Conservation (phyloP, 1,284 basidiomycete species). For the Meripilus lineatus region DNA sequence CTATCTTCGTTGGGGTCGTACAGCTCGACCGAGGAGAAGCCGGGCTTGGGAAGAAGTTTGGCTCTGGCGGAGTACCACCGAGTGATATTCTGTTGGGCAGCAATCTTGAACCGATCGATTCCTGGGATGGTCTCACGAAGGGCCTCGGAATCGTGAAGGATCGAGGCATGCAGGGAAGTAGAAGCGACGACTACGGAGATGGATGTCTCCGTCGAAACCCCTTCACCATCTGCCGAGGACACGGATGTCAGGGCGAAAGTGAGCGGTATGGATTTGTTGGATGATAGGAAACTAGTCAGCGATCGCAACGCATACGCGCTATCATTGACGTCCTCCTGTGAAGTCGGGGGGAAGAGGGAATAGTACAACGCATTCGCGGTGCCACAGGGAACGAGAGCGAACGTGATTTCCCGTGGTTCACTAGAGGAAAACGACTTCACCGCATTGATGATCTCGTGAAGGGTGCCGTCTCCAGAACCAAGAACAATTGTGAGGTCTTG, state of each 20-base stretch:
- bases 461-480: conserved; percentile 87
- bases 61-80: conserved; percentile 70
- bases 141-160: conserved; percentile 77
- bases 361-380: conserved; percentile 94
- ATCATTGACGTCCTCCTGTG: conserved; percentile 11
- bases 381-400: conserved; percentile 73
- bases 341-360: conserved; percentile 47
- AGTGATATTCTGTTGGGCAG: conserved; percentile 70
- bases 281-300: conserved; percentile 50
- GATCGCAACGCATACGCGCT: neutral
- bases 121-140: conserved; percentile 69
- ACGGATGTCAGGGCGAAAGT: conserved; percentile 48
- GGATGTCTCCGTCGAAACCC: conserved; percentile 18
- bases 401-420: conserved; percentile 28
- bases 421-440: too few relatives aligned
- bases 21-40: conserved; percentile 41
- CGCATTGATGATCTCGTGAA: conserved; percentile 78
- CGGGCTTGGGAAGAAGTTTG: conserved; percentile 43
- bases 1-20: conserved; percentile 50
- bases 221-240: conserved; percentile 40
- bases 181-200: conserved; percentile 65
- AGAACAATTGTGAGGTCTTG: conserved; percentile 48
- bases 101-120: conserved; percentile 83
- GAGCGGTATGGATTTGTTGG: conserved; percentile 30
- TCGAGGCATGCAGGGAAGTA: conserved; percentile 84